phyloP scores from a whole-genome alignment of 441 rosid genomes.

The Populus trichocarpa region DNA sequence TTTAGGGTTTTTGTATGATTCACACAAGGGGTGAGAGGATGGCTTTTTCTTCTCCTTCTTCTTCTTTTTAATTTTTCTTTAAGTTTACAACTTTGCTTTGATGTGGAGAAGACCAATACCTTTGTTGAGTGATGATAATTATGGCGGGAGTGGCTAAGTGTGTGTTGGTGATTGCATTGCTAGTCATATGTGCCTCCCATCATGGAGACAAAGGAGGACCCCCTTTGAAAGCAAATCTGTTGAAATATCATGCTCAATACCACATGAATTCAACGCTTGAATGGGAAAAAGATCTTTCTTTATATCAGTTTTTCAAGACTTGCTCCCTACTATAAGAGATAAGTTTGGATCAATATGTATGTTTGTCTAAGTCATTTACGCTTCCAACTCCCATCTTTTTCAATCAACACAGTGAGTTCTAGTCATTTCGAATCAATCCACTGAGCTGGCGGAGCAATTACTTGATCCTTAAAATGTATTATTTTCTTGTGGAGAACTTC shows the following conservation, averaged over 20 bases:
- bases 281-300: constrained; percentile 21
- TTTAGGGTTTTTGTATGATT: not conserved
- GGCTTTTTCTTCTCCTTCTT: not conserved
- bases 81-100: not conserved
- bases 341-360: constrained; percentile 17
- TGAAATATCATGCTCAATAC: constrained; percentile 26
- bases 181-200: constrained; percentile 39
- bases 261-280: constrained; percentile 28
- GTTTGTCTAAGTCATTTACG: constrained; percentile 21
- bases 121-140: constrained; percentile 20
- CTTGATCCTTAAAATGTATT: no score
- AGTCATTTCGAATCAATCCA: constrained; percentile 6
- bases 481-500: no score
- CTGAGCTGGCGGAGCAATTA: no score
- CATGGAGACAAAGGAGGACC: constrained; percentile 38
- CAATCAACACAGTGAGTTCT: constrained; percentile 8
- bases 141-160: constrained; percentile 27
- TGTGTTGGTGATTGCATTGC: constrained; percentile 41
- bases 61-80: not conserved
- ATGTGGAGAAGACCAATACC: constrained; percentile 28
- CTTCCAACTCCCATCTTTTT: constrained; percentile 24
- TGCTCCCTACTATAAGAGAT: constrained; percentile 22
- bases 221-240: constrained; percentile 29
- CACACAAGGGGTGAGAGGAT: not conserved
- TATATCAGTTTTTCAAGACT: not conserved